Evolutionary conservation across 2,329 filamentous ascomycete genomes (phyloP).

Genomic region (Corynespora cassiicola): DNA sequence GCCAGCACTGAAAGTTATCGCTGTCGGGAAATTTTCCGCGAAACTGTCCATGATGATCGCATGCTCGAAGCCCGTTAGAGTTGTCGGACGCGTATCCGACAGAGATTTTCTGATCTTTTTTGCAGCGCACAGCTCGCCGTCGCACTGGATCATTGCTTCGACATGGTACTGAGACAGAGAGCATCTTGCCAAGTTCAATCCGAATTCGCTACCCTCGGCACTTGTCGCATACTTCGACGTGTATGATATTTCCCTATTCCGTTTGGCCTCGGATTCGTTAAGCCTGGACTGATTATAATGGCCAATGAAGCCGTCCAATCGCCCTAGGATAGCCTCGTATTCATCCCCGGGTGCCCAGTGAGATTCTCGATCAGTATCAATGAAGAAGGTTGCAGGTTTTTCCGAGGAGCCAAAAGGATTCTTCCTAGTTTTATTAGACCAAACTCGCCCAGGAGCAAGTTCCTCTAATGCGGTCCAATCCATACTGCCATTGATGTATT

Average conservation of each 20-base stretch:
- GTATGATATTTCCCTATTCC: slow-evolving; percentile 15
- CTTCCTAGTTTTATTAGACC: slow-evolving; percentile 20
- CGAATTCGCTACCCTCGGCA: slow-evolving; percentile 1
- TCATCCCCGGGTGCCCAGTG: slow-evolving; percentile 9
- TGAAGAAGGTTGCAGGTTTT: slow-evolving; percentile 22
- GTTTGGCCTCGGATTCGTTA: slow-evolving; percentile 3
- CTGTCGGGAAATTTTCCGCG: slow-evolving; percentile 19
- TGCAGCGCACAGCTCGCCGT: slow-evolving; percentile 13
- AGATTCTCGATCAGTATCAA: slow-evolving; percentile 24
- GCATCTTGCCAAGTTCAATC: slow-evolving; percentile 27
- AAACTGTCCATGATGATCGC: slow-evolving; percentile 6
- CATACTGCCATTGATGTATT: background rate
- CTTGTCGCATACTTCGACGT: slow-evolving; percentile 15
- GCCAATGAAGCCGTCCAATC: slow-evolving; percentile 27
- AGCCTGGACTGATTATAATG: slow-evolving; percentile 17
- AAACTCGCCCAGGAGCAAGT: slow-evolving; percentile 23
- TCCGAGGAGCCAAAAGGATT: slow-evolving; percentile 20
- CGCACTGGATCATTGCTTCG: slow-evolving; percentile 27
- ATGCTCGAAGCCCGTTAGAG: slow-evolving; percentile 28
- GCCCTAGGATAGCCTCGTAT: slow-evolving; percentile 8
- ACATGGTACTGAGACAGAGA: slow-evolving; percentile 26
- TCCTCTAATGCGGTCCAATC: slow-evolving; percentile 22
- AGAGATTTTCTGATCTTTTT: slow-evolving; percentile 22
- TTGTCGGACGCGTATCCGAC: slow-evolving; percentile 15
- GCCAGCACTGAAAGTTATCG: slow-evolving; percentile 13